Conservation (phyloP, 768 basidiomycete genomes). For the Boletus barrowsii region DNA sequence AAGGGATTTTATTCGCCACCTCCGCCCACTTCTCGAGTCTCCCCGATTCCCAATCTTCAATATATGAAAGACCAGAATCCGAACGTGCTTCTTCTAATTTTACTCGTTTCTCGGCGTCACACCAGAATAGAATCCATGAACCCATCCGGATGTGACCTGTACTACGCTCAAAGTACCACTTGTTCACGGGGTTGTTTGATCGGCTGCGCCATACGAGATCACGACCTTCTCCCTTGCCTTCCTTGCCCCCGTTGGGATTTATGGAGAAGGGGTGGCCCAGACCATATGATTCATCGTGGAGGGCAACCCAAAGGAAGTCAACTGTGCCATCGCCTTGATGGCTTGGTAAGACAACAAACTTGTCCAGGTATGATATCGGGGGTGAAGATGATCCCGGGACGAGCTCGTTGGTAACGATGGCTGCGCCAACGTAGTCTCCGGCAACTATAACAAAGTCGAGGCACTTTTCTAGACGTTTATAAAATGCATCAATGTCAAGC, state of each 20-base stretch:
- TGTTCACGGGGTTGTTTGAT: slow-evolving; percentile 93
- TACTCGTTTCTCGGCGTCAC: slow-evolving; percentile 88
- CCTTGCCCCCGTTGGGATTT: slow-evolving; percentile 92
- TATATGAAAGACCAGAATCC: slow-evolving; percentile 61
- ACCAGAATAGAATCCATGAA: slow-evolving; percentile 96
- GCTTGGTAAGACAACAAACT: slow-evolving; percentile 92
- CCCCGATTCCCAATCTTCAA: slow-evolving; percentile 76
- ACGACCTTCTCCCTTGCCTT: slow-evolving; percentile 83
- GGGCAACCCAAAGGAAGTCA: slow-evolving; percentile 97
- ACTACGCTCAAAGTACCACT: slow-evolving; percentile 98
- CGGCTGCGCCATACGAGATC: slow-evolving; percentile 97
- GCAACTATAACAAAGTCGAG: slow-evolving; percentile 93
- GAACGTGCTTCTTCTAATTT: slow-evolving; percentile 66
- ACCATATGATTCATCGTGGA: slow-evolving; percentile 98
- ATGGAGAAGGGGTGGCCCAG: slow-evolving; percentile 90
- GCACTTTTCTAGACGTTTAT: slow-evolving; percentile 64
- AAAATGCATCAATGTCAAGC: slow-evolving; percentile 75
- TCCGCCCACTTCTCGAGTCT: slow-evolving; percentile 68
- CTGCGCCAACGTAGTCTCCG: slow-evolving; percentile 93
- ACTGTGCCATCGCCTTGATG: slow-evolving; percentile 99
- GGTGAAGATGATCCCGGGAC: slow-evolving; percentile 30
- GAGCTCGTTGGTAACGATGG: slow-evolving; percentile 77
- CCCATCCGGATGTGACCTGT: slow-evolving; percentile 86
- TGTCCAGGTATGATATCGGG: slow-evolving; percentile 91
- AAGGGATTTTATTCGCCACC: slow-evolving; percentile 67